Evolutionary conservation across 2,329 filamentous ascomycete species (phyloP).

Genomic region (Grosmannia serpens): DNA sequence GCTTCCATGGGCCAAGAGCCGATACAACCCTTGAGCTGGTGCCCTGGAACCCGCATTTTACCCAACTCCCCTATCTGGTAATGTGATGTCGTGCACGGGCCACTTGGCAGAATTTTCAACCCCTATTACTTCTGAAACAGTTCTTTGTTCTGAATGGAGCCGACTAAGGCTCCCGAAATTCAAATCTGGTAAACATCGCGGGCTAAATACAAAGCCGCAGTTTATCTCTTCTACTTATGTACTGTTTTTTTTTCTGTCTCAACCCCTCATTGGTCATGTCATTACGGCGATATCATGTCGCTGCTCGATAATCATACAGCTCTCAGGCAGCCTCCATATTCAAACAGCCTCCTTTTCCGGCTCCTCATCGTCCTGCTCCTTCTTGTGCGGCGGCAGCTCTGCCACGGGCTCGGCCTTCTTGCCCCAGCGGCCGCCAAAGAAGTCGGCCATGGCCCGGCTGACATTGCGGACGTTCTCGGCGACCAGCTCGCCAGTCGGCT

Average conservation of each 20-base stretch:
- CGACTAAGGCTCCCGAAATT: not conserved
- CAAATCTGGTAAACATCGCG: not conserved
- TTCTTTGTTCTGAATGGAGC: too few relatives aligned
- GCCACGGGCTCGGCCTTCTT: not conserved
- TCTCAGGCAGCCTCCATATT: not conserved
- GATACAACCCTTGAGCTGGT: too few relatives aligned
- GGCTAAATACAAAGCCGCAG: not conserved
- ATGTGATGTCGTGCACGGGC: too few relatives aligned
- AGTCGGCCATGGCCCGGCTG: not conserved
- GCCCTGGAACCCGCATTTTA: too few relatives aligned
- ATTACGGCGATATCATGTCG: not conserved
- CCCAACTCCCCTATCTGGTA: too few relatives aligned
- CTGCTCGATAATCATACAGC: not conserved
- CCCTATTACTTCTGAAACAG: too few relatives aligned
- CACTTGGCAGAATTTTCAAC: too few relatives aligned
- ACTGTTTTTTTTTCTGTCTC: not conserved
- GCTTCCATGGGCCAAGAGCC: too few relatives aligned
- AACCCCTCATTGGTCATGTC: not conserved
- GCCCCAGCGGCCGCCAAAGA: not conserved
- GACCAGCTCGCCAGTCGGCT: constrained; percentile 52
- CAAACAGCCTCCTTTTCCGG: not conserved
- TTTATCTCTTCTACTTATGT: not conserved
- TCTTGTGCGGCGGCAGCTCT: not conserved
- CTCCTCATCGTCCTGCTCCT: not conserved
- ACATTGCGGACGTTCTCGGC: constrained; percentile 33